phyloP scores from a whole-genome alignment of 2,329 filamentous ascomycete genomes.

The Fonsecaea pugnacius region DNA sequence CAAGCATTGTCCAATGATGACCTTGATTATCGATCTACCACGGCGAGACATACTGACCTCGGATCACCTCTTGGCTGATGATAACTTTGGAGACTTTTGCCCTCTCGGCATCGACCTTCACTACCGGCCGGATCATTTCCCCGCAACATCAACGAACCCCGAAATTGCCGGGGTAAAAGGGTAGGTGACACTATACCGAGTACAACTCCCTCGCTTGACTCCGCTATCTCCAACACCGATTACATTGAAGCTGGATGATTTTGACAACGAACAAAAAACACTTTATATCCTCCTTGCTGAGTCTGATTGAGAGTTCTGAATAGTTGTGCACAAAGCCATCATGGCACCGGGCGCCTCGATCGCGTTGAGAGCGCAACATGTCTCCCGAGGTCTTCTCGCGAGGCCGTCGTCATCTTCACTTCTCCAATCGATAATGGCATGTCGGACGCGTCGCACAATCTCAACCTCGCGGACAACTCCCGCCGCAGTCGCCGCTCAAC shows the following conservation, averaged over 20 bases:
- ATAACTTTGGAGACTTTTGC: conserved; percentile 8
- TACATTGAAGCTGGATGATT: neutral
- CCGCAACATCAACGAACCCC: conserved; percentile 7
- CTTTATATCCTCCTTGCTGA: neutral
- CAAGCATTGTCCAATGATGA: neutral
- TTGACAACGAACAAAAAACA: neutral
- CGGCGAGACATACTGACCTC: neutral
- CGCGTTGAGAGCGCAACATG: neutral
- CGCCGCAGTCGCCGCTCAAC: neutral
- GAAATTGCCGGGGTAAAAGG: neutral
- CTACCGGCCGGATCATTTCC: neutral
- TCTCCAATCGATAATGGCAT: neutral
- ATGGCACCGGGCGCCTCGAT: neutral
- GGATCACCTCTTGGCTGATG: neutral
- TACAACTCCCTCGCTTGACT: neutral
- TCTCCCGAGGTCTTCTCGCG: neutral
- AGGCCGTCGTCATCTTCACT: neutral
- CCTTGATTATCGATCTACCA: neutral
- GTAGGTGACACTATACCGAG: no score
- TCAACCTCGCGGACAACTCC: conserved; percentile 3
- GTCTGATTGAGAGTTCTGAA: neutral
- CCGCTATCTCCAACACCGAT: neutral
- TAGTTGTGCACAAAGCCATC: neutral
- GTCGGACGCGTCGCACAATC: neutral
- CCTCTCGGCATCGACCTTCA: neutral